These are phyloP conservation scores for Gilbertella persicaria DNA, from an alignment of 371 early-diverging fungal species.

Conservation along the genomic window DNA sequence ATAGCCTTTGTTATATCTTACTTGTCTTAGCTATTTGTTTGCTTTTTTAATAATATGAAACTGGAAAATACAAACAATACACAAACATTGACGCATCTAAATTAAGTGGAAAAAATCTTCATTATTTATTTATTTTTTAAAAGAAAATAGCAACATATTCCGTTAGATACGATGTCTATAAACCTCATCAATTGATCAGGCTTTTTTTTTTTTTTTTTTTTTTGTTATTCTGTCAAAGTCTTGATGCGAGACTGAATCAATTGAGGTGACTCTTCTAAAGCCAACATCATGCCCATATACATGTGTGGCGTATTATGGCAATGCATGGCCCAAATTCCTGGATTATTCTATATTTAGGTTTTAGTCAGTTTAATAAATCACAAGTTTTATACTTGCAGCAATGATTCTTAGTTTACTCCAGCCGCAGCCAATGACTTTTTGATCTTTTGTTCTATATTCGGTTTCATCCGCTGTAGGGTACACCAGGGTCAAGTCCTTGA, in stretches of 20 bases:
- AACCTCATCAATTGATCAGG: too few relatives aligned
- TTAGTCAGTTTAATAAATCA: not conserved
- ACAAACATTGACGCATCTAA: too few relatives aligned
- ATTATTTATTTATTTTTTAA: too few relatives aligned
- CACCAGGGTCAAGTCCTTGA: slow-evolving; percentile 39
- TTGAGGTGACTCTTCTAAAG: slow-evolving; percentile 44
- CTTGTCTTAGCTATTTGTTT: too few relatives aligned
- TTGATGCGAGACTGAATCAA: slow-evolving; percentile 1
- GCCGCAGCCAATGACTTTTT: slow-evolving; percentile 35
- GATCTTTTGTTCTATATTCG: slow-evolving; percentile 4
- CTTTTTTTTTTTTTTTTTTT: too few relatives aligned
- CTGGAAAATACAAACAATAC: too few relatives aligned
- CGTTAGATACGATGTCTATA: too few relatives aligned
- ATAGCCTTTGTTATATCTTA: too few relatives aligned
- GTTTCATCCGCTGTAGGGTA: slow-evolving; percentile 31
- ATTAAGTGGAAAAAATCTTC: too few relatives aligned
- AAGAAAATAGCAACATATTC: too few relatives aligned
- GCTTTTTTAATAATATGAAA: too few relatives aligned
- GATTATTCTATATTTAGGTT: slow-evolving; percentile 39
- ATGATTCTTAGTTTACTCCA: slow-evolving; percentile 45
- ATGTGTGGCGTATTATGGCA: slow-evolving; percentile 49
- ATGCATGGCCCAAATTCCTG: slow-evolving; percentile 48
- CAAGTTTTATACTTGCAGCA: slow-evolving; percentile 32
- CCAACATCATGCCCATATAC: slow-evolving; percentile 48
- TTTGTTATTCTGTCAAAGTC: too few relatives aligned